Evolutionary conservation across 192 early-diverging fungal genomes (phyloP).

Genomic region (Linnemannia elongata): DNA sequence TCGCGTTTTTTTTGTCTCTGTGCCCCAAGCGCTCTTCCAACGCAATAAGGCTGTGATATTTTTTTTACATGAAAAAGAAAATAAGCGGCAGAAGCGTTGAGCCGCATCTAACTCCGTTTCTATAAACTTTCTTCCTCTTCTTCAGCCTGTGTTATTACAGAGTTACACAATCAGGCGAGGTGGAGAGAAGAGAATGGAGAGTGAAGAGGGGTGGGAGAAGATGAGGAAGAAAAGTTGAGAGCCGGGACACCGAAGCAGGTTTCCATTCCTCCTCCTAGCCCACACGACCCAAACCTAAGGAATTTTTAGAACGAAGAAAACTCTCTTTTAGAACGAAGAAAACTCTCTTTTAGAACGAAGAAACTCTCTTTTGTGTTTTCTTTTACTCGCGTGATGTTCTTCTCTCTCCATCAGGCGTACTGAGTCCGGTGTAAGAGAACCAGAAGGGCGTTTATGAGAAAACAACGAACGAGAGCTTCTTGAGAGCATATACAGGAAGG

Average conservation of each 20-base stretch:
- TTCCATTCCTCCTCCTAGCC: not conserved
- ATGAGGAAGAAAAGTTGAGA: not conserved
- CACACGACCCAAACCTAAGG: too few species aligned
- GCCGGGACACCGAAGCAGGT: not conserved
- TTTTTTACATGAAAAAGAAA: not conserved
- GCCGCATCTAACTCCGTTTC: not conserved
- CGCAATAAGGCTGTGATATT: not conserved
- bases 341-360: not conserved
- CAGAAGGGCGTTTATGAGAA: not conserved
- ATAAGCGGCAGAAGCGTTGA: conserved; percentile 4
- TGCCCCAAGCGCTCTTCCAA: not conserved
- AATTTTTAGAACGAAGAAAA: not conserved
- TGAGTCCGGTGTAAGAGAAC: not conserved
- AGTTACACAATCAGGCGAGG: not conserved
- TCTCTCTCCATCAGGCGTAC: not conserved
- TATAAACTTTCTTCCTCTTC: not conserved
- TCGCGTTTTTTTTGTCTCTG: not conserved
- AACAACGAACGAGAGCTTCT: not conserved
- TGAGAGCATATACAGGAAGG: not conserved
- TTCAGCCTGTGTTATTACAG: not conserved
- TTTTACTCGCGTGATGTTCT: not conserved
- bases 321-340: too few species aligned
- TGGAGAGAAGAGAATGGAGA: not conserved
- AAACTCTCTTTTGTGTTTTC: not conserved
- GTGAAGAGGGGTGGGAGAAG: not conserved